Percentiles rank a stretch among this genome's conserved stretches.
These are phyloP conservation scores for Lotmaria passim DNA, from an alignment of 208 protist species.

Conservation along the genomic window DNA sequence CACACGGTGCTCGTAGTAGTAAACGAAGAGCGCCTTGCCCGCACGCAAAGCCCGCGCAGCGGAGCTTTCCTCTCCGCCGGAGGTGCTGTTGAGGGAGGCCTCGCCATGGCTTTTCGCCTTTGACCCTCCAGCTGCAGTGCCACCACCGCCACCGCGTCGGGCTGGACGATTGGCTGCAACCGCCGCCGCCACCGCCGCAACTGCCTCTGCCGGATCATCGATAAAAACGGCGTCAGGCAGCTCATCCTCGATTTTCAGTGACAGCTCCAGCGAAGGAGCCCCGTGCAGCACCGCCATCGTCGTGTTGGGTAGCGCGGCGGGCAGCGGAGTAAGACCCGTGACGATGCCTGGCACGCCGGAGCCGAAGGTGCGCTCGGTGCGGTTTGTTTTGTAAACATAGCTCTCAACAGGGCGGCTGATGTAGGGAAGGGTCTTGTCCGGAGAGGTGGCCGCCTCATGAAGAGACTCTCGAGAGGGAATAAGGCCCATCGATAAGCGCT, in stretches of 20 bases:
- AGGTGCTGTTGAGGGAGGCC: background rate
- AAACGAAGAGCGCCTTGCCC: conserved; percentile 23
- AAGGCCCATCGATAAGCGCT: conserved; percentile 33
- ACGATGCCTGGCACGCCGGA: conserved; percentile 1
- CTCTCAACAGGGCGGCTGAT: conserved; percentile 38
- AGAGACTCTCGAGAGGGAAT: conserved; percentile 29
- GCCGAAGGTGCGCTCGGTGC: conserved; percentile 22
- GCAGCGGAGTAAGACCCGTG: background rate
- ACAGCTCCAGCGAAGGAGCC: conserved; percentile 8
- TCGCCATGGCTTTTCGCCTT: background rate
- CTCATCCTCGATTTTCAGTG: conserved; percentile 7
- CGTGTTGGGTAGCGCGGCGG: conserved; percentile 12
- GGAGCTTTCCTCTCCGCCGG: background rate
- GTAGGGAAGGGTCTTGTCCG: conserved; percentile 27
- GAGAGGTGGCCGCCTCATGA: conserved; percentile 1
- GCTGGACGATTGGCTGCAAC: conserved; percentile 16
- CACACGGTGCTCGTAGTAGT: conserved; percentile 58
- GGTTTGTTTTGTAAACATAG: conserved; percentile 39
- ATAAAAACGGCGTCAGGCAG: conserved; percentile 18
- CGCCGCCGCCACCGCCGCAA: conserved; percentile 14
- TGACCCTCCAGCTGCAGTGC: background rate
- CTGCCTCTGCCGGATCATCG: conserved; percentile 20
- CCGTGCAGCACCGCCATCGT: conserved; percentile 21
- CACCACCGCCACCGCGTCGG: background rate
- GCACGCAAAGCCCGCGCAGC: conserved; percentile 14